Conservation (phyloP, 2,329 filamentous ascomycete species). For the Hypoxylon sp. region DNA sequence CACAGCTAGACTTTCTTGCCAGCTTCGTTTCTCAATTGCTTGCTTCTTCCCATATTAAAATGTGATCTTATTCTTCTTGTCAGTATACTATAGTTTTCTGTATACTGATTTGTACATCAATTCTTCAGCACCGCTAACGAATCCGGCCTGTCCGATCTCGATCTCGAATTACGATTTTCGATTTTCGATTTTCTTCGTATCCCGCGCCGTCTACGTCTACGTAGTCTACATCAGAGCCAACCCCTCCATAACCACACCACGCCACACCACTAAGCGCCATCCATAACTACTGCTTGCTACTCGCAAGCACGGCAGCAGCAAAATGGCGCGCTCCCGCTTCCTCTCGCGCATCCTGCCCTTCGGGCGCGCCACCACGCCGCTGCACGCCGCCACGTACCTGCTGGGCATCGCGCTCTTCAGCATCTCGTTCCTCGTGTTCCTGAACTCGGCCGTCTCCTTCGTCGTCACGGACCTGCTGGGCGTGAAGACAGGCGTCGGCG, state of each 20-base stretch:
- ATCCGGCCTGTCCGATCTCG: conserved; percentile 22
- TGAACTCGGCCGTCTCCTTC: conserved; percentile 86
- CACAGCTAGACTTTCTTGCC: conserved; percentile 17
- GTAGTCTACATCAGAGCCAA: neutral
- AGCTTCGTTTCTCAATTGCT: conserved; percentile 13
- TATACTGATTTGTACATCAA: conserved; percentile 17
- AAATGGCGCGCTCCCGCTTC: conserved; percentile 37
- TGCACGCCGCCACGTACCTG: conserved; percentile 79
- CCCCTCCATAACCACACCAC: conserved; percentile 21
- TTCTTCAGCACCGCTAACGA: conserved; percentile 13
- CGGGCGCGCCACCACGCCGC: conserved; percentile 67
- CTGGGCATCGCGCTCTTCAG: conserved; percentile 86
- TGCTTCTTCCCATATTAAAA: conserved; percentile 15
- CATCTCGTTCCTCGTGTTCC: conserved; percentile 89
- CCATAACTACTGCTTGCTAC: neutral
- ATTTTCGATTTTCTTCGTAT: too few species aligned
- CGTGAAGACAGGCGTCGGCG: conserved; percentile 77
- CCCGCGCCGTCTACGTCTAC: conserved; percentile 10
- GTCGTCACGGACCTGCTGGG: conserved; percentile 86
- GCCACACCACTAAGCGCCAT: neutral
- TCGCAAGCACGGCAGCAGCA: neutral
- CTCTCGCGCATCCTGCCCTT: conserved; percentile 65
- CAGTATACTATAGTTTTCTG: conserved; percentile 20
- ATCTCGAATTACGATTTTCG: too few species aligned
- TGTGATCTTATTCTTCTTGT: conserved; percentile 29